Percentiles rank a stretch among this genome's conserved stretches.
Conservation (phyloP, 331 rosid species). For the Pyrus hybrid region DNA sequence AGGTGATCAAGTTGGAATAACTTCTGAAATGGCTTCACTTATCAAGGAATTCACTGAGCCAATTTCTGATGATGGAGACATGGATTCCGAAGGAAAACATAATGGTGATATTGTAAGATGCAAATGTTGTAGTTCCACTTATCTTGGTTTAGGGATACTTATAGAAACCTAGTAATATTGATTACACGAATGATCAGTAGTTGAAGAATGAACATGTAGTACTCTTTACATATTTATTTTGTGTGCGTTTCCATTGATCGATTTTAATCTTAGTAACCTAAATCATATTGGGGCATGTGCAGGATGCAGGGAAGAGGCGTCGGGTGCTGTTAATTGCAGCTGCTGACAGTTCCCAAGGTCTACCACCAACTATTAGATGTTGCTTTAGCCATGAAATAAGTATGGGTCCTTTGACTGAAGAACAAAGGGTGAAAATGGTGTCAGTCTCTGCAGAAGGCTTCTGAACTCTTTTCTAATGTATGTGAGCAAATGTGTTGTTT, state of each 20-base stretch:
- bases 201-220: neutral
- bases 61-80: conserved; percentile 42
- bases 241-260: neutral
- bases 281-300: conserved; percentile 26
- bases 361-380: conserved; percentile 73
- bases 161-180: neutral
- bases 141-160: neutral
- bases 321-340: conserved; percentile 71
- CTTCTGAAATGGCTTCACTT: conserved; percentile 75
- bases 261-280: neutral
- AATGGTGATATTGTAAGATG: conserved; percentile 56
- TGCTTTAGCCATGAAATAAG: conserved; percentile 92
- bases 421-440: conserved; percentile 76
- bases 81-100: conserved; percentile 29
- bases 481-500: conserved; percentile 4
- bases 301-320: conserved; percentile 46
- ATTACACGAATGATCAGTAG: neutral
- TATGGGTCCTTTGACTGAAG: conserved; percentile 84
- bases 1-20: conserved; percentile 63
- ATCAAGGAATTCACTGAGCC: conserved; percentile 78
- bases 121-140: conserved; percentile 9
- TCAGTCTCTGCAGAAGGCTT: conserved; percentile 50
- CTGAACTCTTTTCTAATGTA: conserved; percentile 55
- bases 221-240: neutral
- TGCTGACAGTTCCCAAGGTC: conserved; percentile 85